Base-by-base conservation (phyloP, 2,329 filamentous ascomycete species). In the Pseudogymnoascus sp. region DNA sequence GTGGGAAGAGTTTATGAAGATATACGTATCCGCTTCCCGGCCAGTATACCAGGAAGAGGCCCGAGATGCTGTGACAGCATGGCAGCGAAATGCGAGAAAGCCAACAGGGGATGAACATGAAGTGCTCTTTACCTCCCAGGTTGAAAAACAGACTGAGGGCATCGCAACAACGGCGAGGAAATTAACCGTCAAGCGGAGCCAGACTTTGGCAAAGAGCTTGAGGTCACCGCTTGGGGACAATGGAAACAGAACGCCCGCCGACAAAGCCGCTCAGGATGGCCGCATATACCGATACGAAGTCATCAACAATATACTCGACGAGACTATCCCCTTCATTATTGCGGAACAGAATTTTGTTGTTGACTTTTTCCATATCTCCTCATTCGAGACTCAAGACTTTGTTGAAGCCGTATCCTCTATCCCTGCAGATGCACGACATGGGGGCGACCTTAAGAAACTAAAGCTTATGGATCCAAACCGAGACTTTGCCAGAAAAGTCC, bases 281-380 rank as follows among this genome's bases (percentile, higher is more conserved):
- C 85, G 86, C 68, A 82, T 88, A 62, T 81, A 89, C 66, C 85
- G 90, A 0, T 93, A 86, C 67, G 92, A 96, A 73, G 85, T 90
- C 2, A 96, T 97, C 73, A 81, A 85, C 0, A 86, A 86, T 37
- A 85, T 90, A 11, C 76, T 97, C 64, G 88, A 94, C 62, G 91
- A 97, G 69, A 84, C 94, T 65, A 77, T 92, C 47, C 90, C 88
- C 5, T 81, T 96, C 61, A 86, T 97, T 62, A 87, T 91, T 67
- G 92, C 93, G 73, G 94, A 99, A 75, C 93, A 99, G 73, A 97
- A 97, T 71, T 99, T 97, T 71, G 80, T 97, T 57, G 86, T 96
- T n/a, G 91, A 96, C 67, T 94, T 97, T 73, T 97, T 97, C 81
- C 93, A 97, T 68, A 85, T 94, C 25, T 90, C 88, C n/a, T 95